Evolutionary conservation across 2,329 filamentous ascomycete species (phyloP), one percentile per base, ranked within the genome.

Genomic region (Fusarium avenaceum): DNA sequence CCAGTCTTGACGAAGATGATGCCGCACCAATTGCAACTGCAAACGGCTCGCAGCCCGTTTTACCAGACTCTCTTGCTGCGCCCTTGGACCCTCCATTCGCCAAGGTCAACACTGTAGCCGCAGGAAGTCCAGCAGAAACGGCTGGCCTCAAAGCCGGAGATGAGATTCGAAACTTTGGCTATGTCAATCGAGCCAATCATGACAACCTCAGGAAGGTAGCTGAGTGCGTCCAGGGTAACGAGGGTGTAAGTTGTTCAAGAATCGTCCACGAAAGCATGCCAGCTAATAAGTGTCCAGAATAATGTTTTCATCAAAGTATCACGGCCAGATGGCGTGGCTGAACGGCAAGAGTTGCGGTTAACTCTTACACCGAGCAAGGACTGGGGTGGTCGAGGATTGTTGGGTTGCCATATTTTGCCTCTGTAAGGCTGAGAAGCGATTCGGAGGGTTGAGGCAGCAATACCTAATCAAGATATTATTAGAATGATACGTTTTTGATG

Each of bases 381-480:
- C 76, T 99, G 96, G 95, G 95, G 95, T 70, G 96, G 96, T 30
- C 86, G 93, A 78, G 96, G 95, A 14, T 82, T 96, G 77, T 82
- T 99, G 73, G 95, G 95, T 55, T 99, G 95, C 78, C 94, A 97
- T 81, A 87, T 98, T 67, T 81, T 97, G 70, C 93, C 93, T 26
- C 71, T 96, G 57, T 97, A 82, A 54, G 20, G 19, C 32, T 42
- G 52, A 24, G 17, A 47, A n/a, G 14, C 17, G 4, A 9, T 9
- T n/a, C 8, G 10, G 28, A 30, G 28, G 10, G 28, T 30, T 30
- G 28, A 30, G 28, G 10, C 11, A 13, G 28, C 11, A 11, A 30
- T 30, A 30, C 28, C 28, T 13, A 30, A 11, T 30, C 28, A 10
- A 30, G 28, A 30, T 10, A 30, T 11, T 13, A 30, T 30, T 10